These are phyloP conservation scores for Acacia pycnantha DNA, from an alignment of 331 rosid genomes.

Conservation along the genomic window DNA sequence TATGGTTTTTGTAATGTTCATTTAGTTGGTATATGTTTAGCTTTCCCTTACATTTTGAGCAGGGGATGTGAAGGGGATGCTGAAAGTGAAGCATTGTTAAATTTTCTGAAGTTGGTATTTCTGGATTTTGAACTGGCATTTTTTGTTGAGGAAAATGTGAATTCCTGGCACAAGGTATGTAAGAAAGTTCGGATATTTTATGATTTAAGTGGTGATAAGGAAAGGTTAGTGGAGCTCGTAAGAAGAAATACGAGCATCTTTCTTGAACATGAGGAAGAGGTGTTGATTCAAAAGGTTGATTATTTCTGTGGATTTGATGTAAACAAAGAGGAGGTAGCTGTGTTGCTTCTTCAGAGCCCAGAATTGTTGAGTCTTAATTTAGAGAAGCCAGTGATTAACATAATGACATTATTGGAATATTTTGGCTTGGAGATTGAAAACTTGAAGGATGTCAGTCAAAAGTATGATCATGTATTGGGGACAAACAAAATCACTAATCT, in stretches of 20 bases:
- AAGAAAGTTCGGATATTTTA: slow-evolving; percentile 63
- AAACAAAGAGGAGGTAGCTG: slow-evolving; percentile 48
- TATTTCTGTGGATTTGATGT: slow-evolving; percentile 61
- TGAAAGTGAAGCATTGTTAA: slow-evolving; percentile 43
- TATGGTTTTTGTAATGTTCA: slow-evolving; percentile 56
- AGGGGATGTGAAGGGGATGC: slow-evolving; percentile 28
- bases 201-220: slow-evolving; percentile 48
- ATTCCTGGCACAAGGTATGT: slow-evolving; percentile 57
- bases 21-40: slow-evolving; percentile 63
- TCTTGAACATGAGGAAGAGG: slow-evolving; percentile 47
- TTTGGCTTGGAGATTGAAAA: slow-evolving; percentile 45
- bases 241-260: slow-evolving; percentile 45
- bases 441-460: slow-evolving; percentile 31
- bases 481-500: slow-evolving; percentile 62
- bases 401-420: slow-evolving; percentile 58
- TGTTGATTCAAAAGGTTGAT: slow-evolving; percentile 37
- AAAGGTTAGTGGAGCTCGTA: slow-evolving; percentile 41
- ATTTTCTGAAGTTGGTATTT: slow-evolving; percentile 47
- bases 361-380: slow-evolving; percentile 59
- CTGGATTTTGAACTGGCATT: slow-evolving; percentile 50
- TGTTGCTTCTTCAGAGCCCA: slow-evolving; percentile 48
- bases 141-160: slow-evolving; percentile 59
- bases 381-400: slow-evolving; percentile 45
- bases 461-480: slow-evolving; percentile 58
- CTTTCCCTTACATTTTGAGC: slow-evolving; percentile 59